These are phyloP conservation scores for Dicorynia guianensis DNA, from an alignment of 306 rosid species.

Conservation along the genomic window DNA sequence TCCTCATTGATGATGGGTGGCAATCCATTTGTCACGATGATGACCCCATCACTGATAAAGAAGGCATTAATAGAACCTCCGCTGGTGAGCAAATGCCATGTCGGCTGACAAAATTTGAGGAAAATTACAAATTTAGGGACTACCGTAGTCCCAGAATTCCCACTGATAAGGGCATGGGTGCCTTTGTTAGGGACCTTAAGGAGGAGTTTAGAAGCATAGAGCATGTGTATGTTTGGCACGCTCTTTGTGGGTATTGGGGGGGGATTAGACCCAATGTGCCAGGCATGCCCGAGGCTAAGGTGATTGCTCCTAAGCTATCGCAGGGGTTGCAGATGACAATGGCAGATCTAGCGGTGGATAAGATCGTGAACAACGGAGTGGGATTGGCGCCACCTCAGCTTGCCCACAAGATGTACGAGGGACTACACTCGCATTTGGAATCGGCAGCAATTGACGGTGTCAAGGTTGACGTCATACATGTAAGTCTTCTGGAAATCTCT, in stretches of 20 bases:
- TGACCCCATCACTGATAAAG: conserved; percentile 37
- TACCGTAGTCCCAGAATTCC: conserved; percentile 12
- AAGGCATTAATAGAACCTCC: conserved; percentile 43
- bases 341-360: conserved; percentile 72
- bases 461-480: conserved; percentile 79
- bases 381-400: conserved; percentile 68
- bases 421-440: conserved; percentile 63
- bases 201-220: conserved; percentile 60
- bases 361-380: conserved; percentile 55
- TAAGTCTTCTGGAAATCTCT: conserved; percentile 29
- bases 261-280: conserved; percentile 58
- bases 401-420: conserved; percentile 56
- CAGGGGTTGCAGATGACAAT: conserved; percentile 54
- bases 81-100: conserved; percentile 72
- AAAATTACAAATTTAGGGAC: conserved; percentile 60
- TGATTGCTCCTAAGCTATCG: conserved; percentile 50
- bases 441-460: conserved; percentile 73
- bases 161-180: conserved; percentile 53
- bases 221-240: conserved; percentile 81
- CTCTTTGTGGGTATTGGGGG: conserved; percentile 81
- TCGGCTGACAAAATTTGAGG: conserved; percentile 59
- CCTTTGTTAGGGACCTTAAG: conserved; percentile 67
- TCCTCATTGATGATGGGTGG: conserved; percentile 81
- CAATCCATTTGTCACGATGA: conserved; percentile 63
- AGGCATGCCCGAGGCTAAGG: conserved; percentile 55